A percentile compares a stretch with the other conserved stretches of the same genome.
Evolutionary conservation across 495 filamentous ascomycete genomes (phyloP).

Genomic region (Lepraria neglecta): DNA sequence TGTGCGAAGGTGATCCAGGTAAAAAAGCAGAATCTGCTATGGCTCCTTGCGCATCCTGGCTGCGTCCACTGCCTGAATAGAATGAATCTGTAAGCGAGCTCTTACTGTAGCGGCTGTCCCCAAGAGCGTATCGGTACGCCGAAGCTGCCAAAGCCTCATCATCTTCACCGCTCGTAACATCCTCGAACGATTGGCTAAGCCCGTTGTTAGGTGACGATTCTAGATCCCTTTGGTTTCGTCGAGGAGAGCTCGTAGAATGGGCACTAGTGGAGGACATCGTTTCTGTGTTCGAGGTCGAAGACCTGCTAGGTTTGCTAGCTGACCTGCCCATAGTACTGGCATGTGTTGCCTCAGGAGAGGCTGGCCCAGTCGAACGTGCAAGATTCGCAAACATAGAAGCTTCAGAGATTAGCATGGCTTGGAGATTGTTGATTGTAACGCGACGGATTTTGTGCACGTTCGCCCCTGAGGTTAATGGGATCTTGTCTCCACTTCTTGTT

Average conservation of each 20-base stretch:
- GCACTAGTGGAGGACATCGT: not conserved
- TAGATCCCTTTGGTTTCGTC: not conserved
- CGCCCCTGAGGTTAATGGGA: not conserved
- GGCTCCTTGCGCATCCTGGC: not conserved
- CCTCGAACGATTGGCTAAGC: not conserved
- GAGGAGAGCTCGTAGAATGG: not conserved
- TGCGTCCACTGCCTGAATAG: slow-evolving; percentile 4
- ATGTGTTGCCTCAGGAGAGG: slow-evolving; percentile 54
- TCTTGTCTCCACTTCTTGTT: not conserved
- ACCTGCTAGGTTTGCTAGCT: slow-evolving; percentile 11
- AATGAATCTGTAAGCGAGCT: slow-evolving; percentile 6
- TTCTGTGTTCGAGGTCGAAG: slow-evolving; percentile 29
- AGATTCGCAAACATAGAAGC: slow-evolving; percentile 64
- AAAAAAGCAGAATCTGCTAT: not conserved
- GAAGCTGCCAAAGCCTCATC: not conserved
- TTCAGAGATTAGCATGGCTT: slow-evolving; percentile 63
- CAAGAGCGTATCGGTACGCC: slow-evolving; percentile 1
- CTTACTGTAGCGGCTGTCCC: slow-evolving; percentile 8
- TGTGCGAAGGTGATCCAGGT: not conserved
- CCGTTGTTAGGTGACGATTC: not conserved
- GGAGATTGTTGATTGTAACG: slow-evolving; percentile 56
- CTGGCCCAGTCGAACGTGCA: slow-evolving; percentile 52
- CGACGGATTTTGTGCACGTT: slow-evolving; percentile 55
- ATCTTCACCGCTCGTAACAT: not conserved
- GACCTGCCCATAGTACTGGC: slow-evolving; percentile 35